These are phyloP conservation scores for Neurospora sp. DNA, from an alignment of 495 filamentous ascomycete genomes.

Conservation along the genomic window DNA sequence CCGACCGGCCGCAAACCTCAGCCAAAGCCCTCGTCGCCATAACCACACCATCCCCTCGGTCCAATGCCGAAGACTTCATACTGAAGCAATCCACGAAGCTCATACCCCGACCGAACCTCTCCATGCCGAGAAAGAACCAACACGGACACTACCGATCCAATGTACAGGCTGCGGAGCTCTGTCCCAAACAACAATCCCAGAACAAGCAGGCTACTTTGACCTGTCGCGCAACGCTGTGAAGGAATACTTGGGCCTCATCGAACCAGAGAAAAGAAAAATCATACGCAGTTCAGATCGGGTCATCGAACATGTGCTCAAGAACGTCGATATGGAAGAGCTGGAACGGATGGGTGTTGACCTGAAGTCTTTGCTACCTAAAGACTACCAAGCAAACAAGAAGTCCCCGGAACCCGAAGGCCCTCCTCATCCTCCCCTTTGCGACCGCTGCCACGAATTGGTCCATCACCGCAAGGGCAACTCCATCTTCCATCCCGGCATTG, in stretches of 20 bases:
- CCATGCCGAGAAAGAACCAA: neutral
- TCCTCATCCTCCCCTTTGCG: slow-evolving; percentile 50
- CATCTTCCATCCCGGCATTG: slow-evolving; percentile 65
- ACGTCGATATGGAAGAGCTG: slow-evolving; percentile 32
- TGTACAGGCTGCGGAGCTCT: slow-evolving; percentile 89
- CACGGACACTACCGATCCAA: slow-evolving; percentile 40
- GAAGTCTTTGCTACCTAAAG: slow-evolving; percentile 13
- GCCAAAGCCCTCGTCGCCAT: neutral
- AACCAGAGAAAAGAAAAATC: slow-evolving; percentile 10
- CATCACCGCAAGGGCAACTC: slow-evolving; percentile 62
- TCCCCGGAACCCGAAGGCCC: neutral
- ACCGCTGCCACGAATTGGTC: slow-evolving; percentile 72
- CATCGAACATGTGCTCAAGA: slow-evolving; percentile 28
- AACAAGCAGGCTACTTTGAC: slow-evolving; percentile 69
- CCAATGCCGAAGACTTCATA: slow-evolving; percentile 21
- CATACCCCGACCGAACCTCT: neutral
- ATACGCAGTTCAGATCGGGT: slow-evolving; percentile 22
- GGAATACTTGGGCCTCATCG: slow-evolving; percentile 28
- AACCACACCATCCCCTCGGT: slow-evolving; percentile 12
- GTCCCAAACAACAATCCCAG: slow-evolving; percentile 57
- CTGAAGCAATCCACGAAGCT: slow-evolving; percentile 7
- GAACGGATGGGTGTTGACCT: slow-evolving; percentile 32
- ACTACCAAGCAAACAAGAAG: neutral
- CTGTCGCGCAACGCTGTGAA: slow-evolving; percentile 41
- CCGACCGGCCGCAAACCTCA: neutral